These are phyloP conservation scores for Parasitella parasitica DNA, from an alignment of 371 early-diverging fungal species.

Conservation along the genomic window DNA sequence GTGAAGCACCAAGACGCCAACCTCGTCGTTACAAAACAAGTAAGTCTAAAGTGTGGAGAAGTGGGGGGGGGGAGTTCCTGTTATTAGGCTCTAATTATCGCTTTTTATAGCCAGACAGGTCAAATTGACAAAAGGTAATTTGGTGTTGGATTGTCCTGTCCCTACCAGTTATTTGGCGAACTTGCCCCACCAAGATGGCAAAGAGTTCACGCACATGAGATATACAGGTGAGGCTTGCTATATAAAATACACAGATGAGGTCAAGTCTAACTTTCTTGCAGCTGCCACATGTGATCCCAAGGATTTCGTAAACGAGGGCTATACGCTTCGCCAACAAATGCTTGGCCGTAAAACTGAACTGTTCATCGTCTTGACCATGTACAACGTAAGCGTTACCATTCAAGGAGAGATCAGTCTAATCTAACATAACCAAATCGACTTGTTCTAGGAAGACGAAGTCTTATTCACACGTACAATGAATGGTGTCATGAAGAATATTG, in stretches of 20 bases:
- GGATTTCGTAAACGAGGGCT: constrained; percentile 71
- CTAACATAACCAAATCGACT: neutral
- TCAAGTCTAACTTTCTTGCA: neutral
- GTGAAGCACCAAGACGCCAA: constrained; percentile 55
- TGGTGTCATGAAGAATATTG: constrained; percentile 89
- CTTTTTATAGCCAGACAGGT: constrained; percentile 50
- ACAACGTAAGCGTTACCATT: constrained; percentile 66
- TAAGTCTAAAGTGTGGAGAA: too few relatives aligned
- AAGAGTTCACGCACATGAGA: constrained; percentile 80
- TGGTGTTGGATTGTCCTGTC: constrained; percentile 79
- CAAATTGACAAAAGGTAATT: constrained; percentile 73
- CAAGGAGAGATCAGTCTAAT: neutral
- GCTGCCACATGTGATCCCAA: constrained; percentile 85
- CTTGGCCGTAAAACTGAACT: constrained; percentile 79
- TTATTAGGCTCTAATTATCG: neutral
- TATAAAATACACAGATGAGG: too few relatives aligned
- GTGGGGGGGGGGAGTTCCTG: neutral
- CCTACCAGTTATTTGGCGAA: constrained; percentile 61
- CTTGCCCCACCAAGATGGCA: constrained; percentile 57
- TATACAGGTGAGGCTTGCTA: constrained; percentile 51
- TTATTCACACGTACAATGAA: constrained; percentile 90
- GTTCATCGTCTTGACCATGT: constrained; percentile 92
- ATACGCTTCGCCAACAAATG: constrained; percentile 81
- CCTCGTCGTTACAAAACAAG: constrained; percentile 66
- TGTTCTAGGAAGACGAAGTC: constrained; percentile 79